Base-by-base conservation (phyloP, 2,329 filamentous ascomycete genomes). In the Alternaria arbusti region DNA sequence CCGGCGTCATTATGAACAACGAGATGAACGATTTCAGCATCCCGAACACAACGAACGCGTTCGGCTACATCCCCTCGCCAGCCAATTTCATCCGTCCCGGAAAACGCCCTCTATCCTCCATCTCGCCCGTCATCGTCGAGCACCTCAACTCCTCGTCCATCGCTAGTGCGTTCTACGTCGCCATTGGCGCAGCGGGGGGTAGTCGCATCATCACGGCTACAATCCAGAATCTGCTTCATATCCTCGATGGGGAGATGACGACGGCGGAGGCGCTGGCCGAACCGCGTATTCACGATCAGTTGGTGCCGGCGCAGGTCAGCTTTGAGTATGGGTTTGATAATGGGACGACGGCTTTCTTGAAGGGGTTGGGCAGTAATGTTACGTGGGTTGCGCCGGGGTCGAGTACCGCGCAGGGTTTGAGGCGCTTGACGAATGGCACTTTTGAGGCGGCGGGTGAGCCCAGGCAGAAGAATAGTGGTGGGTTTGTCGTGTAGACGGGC, bases 51-150 rank as follows among this genome's bases (percentile, higher is more conserved):
- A 86, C 85, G 61, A 97, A 97, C 77, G 88, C 90, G 25, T 98
- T 97, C 77, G 94, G 93, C 56, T 97, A 93, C 81, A 87, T 90
- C 47, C 94, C 95, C 2, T 90, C 88, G 1, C 87, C 89, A 5
- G 86, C 90, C 47, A 97, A 98, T 84, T 97, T 89, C 77, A 89
- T 97, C 77, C 86, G 89, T 6, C 89, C 93, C 0, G 86, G 88
- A 51, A 97, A 97, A 80, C 88, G 95, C 0, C 93, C 94, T 0
- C 83, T 97, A 5, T 94, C 91, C 2, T 94, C 91, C 66, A 94
- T 96, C 70, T 89, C 91, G 0, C 93, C 94, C 5, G 84, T 93
- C 59, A 94, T 96, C 55, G 87, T 90, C 67, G 92, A 94, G 71
- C 82, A 86, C 26, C 70, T 74, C 43, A 89, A 90, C 71, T 86